Evolutionary conservation across 2,329 filamentous ascomycete genomes (phyloP), one percentile per base, ranked within the genome.

Genomic region (Aspergillus fischeri): DNA sequence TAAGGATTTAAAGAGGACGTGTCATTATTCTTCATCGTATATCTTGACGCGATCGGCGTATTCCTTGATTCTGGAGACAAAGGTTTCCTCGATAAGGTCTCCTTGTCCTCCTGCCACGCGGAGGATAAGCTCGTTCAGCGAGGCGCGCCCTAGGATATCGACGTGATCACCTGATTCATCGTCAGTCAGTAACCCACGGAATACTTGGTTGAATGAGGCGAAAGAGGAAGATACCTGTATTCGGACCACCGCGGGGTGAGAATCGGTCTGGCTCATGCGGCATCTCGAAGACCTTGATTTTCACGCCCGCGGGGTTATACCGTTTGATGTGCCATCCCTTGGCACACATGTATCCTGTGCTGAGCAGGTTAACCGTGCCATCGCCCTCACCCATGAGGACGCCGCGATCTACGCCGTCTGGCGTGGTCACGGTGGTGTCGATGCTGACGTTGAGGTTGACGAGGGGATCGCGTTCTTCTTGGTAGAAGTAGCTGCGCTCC

Each of bases 341-440:
- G 65, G 91, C 89, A 73, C 94, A 99, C 94, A 99, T 97, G 73
- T 97, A 99, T 2, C 93, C 94, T 0, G 86, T 86, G 65, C 90
- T 95, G 10, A 99, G 77, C n/a, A 99, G 75, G 63, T 92, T 96
- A 45, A 99, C 94, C 0, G 94, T 99, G 1, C 94, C 94, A 66
- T 99, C 94, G 3, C 94, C 94, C 73, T 97, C 94, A 41, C 93
- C 93, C 81, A 97, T 88, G 35, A 96, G 82, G n/a, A 99, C 91
- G 25, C 94, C 94, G 63, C 90, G 94, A 70, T 99, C 92, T 4
- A 83, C 74, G 20, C 69, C 65, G 21, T 77, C 73, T 21, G 73
- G 74, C 27, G 74, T 73, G 2, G 75, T 80, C 35, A 78, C 75
- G 10, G 74, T 75, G 1, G 80, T 83, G 63, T 83, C 81, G 52